These are phyloP conservation scores for Trametes polyzona DNA, from an alignment of 1,284 basidiomycete genomes.

Conservation along the genomic window DNA sequence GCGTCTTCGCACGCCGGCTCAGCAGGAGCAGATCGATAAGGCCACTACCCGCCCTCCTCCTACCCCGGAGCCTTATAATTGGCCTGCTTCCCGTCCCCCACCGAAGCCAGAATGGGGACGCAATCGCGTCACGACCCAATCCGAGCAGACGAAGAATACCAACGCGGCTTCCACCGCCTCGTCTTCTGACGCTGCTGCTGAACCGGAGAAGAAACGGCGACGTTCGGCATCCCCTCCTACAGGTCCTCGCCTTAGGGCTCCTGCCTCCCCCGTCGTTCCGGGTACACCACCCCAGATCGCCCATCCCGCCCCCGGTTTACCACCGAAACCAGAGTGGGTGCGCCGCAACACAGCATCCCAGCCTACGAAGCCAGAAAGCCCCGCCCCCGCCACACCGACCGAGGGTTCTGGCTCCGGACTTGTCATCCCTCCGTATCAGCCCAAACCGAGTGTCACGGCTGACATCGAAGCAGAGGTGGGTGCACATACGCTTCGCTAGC, in stretches of 20 bases:
- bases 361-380: constrained; percentile 9
- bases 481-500: not conserved
- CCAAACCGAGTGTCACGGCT: constrained; percentile 5
- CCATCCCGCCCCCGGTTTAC: constrained; percentile 19
- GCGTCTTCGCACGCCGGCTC: constrained; percentile 15
- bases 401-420: constrained; percentile 7
- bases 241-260: constrained; percentile 21
- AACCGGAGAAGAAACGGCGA: no score
- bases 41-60: no score
- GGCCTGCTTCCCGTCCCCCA: no score
- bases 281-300: constrained; percentile 24
- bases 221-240: constrained; percentile 28
- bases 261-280: constrained; percentile 20
- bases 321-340: constrained; percentile 26
- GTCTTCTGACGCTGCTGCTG: no score
- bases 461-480: constrained; percentile 26
- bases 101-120: no score
- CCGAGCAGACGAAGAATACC: no score
- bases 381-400: not conserved
- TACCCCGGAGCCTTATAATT: no score
- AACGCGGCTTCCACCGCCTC: no score
- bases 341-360: constrained; percentile 17
- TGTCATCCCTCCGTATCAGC: constrained; percentile 16
- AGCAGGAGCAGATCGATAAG: no score
- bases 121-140: no score